Evolutionary conservation across 2,329 filamentous ascomycete genomes (phyloP), one percentile per base, ranked within the genome.

Genomic region (Microthyrium microscopicum): DNA sequence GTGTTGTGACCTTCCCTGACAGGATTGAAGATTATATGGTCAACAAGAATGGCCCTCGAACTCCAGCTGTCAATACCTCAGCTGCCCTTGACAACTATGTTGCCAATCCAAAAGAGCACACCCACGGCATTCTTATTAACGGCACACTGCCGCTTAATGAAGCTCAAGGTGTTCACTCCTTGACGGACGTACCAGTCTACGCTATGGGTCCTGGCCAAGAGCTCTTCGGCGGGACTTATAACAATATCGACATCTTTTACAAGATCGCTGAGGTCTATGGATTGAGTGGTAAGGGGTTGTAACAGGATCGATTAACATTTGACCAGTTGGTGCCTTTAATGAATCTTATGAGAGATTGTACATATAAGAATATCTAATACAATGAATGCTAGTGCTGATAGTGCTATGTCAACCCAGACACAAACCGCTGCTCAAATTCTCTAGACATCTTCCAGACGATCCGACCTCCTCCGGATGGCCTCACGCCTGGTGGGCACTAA

Each of bases 181-280:
- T 57, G 20, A 56, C 53, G 3, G 54, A 57, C 37, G 54, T 57
- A 3, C 53, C 54, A 12, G 75, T 89, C 15, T 87, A 79, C 46
- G 77, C 79, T 1, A 67, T 69, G 60, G 81, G 81, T 0, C 81
- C 81, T 5, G 87, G 81, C 57, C 75, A 83, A 52, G 74, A 81
- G 45, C 57, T 67, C 11, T 89, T 89, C 49, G 70, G 73, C 4
- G 77, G 78, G 35, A 57, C 75, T 3, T 81, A 73, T 43, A 72
- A 62, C 52, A 78, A 73, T 48, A 67, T 80, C 29, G 77, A 83
- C 41, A 61, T 83, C 42, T 83, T 83, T 46, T 83, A 73, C 57
- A 73, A 74, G 52, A 79, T 83, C 49, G 71, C 76, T 11, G 63
- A 64, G 42, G 81, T 75, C 45, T 56, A 81, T 35, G 76, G 76